A percentile compares a stretch with the other conserved stretches of the same genome.
Conservation (phyloP, 495 filamentous ascomycete species). For the Opeltia flavorubescens region DNA sequence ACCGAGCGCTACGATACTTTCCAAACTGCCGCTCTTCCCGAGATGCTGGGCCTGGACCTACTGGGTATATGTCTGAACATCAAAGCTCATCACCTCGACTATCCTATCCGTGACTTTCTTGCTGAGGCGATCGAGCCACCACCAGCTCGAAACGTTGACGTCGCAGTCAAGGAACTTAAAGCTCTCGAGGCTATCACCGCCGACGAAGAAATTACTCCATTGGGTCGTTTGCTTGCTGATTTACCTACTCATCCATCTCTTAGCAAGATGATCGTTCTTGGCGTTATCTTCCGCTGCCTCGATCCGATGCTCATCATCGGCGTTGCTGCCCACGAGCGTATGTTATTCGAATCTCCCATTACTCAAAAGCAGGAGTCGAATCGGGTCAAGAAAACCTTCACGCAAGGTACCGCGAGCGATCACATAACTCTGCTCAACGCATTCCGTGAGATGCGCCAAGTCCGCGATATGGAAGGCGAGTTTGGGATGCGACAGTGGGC, state of each 20-base stretch:
- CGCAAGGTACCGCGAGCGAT: conserved; percentile 31
- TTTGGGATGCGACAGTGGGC: conserved; percentile 20
- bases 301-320: conserved; percentile 45
- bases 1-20: conserved; percentile 34
- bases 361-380: conserved; percentile 18
- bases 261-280: conserved; percentile 45
- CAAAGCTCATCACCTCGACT: conserved; percentile 29
- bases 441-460: conserved; percentile 28
- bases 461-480: conserved; percentile 18
- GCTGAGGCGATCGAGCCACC: conserved; percentile 40
- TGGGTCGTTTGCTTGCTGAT: conserved; percentile 34
- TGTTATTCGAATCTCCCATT: conserved; percentile 30
- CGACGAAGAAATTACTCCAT: conserved; percentile 34
- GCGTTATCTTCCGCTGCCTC: conserved; percentile 45
- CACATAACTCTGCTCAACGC: conserved; percentile 40
- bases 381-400: conserved; percentile 25
- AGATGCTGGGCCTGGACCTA: conserved; percentile 35
- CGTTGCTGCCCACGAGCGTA: conserved; percentile 23
- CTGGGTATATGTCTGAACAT: conserved; percentile 36
- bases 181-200: conserved; percentile 34
- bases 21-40: conserved; percentile 30
- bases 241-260: conserved; percentile 35
- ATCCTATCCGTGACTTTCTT: conserved; percentile 33
- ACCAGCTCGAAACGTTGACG: conserved; percentile 23
- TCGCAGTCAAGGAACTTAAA: conserved; percentile 31